Evolutionary conservation across 2,329 filamentous ascomycete genomes (phyloP).

Genomic region (Aspergillus thermomutatus): DNA sequence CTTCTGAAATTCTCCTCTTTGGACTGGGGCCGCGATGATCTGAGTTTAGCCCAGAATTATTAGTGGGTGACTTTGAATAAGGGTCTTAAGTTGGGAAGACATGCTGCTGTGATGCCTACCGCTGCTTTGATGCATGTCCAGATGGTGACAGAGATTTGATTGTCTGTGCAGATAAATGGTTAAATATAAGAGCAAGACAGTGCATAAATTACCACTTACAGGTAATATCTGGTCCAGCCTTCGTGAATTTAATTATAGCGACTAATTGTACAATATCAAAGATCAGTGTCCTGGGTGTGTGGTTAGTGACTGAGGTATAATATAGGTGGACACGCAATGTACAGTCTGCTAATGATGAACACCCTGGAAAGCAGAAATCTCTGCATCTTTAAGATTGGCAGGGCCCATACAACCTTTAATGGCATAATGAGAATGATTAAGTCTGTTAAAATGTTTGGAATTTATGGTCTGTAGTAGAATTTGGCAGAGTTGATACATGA

Average conservation of each 20-base stretch:
- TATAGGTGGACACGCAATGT: background rate
- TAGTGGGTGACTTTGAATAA: slow-evolving; percentile 18
- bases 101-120: slow-evolving; percentile 28
- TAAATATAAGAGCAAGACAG: background rate
- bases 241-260: slow-evolving; percentile 22
- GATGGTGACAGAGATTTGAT: slow-evolving; percentile 26
- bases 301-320: background rate
- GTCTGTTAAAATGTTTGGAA: slow-evolving; percentile 31
- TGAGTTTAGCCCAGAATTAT: slow-evolving; percentile 19
- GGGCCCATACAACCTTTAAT: slow-evolving; percentile 22
- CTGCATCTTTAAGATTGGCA: slow-evolving; percentile 23
- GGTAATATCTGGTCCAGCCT: slow-evolving; percentile 25
- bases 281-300: slow-evolving; percentile 18
- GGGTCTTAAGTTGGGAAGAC: slow-evolving; percentile 27
- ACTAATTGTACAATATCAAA: slow-evolving; percentile 26
- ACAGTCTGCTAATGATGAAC: slow-evolving; percentile 29
- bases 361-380: slow-evolving; percentile 23
- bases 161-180: slow-evolving; percentile 12
- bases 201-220: slow-evolving; percentile 17
- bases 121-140: slow-evolving; percentile 31
- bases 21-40: slow-evolving; percentile 3
- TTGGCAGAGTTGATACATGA: slow-evolving; percentile 22
- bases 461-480: slow-evolving; percentile 28
- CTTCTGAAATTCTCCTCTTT: background rate
- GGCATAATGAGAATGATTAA: slow-evolving; percentile 27